Evolutionary conservation across 306 rosid genomes (phyloP).

Genomic region (Acacia melanoxylon): DNA sequence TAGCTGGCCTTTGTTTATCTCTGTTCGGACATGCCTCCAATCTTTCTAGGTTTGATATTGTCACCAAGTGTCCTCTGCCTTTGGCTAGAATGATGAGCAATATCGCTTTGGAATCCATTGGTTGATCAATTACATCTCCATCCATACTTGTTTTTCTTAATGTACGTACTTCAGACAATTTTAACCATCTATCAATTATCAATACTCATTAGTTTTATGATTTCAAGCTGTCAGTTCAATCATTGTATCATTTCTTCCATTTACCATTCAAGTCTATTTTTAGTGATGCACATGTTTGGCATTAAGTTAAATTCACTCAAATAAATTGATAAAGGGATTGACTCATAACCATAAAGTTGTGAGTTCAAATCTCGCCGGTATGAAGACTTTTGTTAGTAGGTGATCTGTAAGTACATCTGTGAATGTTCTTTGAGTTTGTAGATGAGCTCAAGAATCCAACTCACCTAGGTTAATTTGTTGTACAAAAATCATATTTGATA

Average conservation of each 20-base stretch:
- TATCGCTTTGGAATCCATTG: constrained; percentile 55
- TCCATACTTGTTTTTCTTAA: not conserved
- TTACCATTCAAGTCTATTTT: too few relatives aligned
- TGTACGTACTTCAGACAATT: not conserved
- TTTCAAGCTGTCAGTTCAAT: not conserved
- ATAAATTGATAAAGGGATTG: too few relatives aligned
- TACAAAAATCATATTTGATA: too few relatives aligned
- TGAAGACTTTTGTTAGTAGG: too few relatives aligned
- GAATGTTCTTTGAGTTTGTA: too few relatives aligned
- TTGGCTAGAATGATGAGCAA: constrained; percentile 68
- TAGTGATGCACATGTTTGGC: too few relatives aligned
- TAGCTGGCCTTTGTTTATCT: constrained; percentile 53
- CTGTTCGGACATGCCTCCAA: constrained; percentile 66
- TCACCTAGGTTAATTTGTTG: too few relatives aligned
- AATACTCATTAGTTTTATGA: not conserved
- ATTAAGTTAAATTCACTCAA: too few relatives aligned
- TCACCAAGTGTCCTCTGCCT: constrained; percentile 77
- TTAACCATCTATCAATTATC: constrained; percentile 8
- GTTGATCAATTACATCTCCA: constrained; percentile 19
- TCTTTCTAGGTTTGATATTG: constrained; percentile 64
- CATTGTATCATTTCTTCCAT: not conserved
- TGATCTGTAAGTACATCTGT: too few relatives aligned
- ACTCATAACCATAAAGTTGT: too few relatives aligned
- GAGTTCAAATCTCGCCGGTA: too few relatives aligned
- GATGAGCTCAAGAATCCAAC: accelerated